These are phyloP conservation scores for Coemansia sp. DNA, from an alignment of 192 early-diverging fungal species.

Conservation along the genomic window DNA sequence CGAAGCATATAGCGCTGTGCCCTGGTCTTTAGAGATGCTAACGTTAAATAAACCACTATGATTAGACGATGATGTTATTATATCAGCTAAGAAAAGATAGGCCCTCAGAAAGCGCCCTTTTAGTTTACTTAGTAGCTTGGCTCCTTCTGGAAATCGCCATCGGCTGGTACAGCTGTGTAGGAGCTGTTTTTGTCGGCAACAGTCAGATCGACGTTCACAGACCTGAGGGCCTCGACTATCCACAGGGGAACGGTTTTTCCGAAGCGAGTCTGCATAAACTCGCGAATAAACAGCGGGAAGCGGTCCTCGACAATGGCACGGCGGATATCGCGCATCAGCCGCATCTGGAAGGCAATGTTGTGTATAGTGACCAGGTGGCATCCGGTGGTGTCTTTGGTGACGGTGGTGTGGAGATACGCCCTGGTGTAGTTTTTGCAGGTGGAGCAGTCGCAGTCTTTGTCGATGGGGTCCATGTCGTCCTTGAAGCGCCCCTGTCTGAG, in stretches of 20 bases:
- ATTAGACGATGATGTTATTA: too few species aligned
- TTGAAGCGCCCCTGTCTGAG: slow-evolving; percentile 63
- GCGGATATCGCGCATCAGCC: slow-evolving; percentile 76
- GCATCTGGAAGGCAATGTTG: slow-evolving; percentile 82
- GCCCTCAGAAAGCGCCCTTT: too few species aligned
- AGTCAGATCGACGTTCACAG: slow-evolving; percentile 64
- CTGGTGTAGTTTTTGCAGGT: slow-evolving; percentile 73
- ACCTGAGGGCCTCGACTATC: slow-evolving; percentile 69
- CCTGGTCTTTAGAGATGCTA: neutral
- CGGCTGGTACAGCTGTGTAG: slow-evolving; percentile 33
- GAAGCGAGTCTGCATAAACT: slow-evolving; percentile 68
- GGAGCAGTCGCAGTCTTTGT: slow-evolving; percentile 70
- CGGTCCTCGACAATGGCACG: slow-evolving; percentile 64
- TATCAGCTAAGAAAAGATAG: too few species aligned
- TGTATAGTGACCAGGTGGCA: slow-evolving; percentile 80
- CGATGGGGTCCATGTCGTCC: slow-evolving; percentile 68
- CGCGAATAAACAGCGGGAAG: slow-evolving; percentile 67
- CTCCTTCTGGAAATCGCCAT: slow-evolving; percentile 42
- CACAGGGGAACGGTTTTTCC: slow-evolving; percentile 62
- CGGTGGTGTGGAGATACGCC: slow-evolving; percentile 66
- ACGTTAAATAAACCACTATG: too few species aligned
- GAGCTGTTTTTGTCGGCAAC: slow-evolving; percentile 21
- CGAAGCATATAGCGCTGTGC: too few species aligned
- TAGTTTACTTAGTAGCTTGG: slow-evolving; percentile 16
- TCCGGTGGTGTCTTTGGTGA: slow-evolving; percentile 72